These are phyloP conservation scores for Podaxis pistillaris DNA, from an alignment of 768 basidiomycete genomes.

Conservation along the genomic window DNA sequence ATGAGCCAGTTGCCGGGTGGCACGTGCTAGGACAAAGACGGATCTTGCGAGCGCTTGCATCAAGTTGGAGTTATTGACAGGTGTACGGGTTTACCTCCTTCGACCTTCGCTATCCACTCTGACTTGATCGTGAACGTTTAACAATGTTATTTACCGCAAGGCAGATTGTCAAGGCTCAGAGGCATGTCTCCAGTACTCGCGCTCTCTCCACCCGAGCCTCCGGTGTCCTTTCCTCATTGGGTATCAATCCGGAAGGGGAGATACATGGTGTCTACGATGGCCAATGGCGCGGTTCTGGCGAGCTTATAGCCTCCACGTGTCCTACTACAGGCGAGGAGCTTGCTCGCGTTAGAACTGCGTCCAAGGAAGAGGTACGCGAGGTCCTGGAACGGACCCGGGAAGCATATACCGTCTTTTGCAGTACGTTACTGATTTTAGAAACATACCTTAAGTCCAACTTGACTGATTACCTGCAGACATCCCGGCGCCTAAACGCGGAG, in stretches of 20 bases:
- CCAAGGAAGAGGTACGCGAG: constrained; percentile 67
- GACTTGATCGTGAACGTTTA: not conserved
- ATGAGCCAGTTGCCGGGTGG: not conserved
- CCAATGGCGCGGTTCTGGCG: constrained; percentile 76
- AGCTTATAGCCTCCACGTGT: constrained; percentile 67
- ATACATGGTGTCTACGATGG: constrained; percentile 81
- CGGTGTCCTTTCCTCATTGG: constrained; percentile 59
- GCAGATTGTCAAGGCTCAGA: not conserved
- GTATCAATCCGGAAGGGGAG: constrained; percentile 55
- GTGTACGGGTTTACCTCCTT: not conserved
- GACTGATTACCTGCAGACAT: constrained; percentile 36
- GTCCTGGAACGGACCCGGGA: constrained; percentile 70
- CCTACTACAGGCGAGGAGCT: constrained; percentile 87
- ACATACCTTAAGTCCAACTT: not conserved
- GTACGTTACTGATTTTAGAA: constrained; percentile 27
- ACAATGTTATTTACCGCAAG: constrained; percentile 6
- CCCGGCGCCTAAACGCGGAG: constrained; percentile 87
- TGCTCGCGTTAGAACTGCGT: constrained; percentile 71
- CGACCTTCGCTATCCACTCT: not conserved
- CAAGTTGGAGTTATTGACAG: constrained; percentile 2
- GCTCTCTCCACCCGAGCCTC: constrained; percentile 70
- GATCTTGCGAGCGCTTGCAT: constrained; percentile 10
- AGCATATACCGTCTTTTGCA: constrained; percentile 68
- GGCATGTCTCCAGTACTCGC: constrained; percentile 27
- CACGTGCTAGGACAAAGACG: constrained; percentile 11